Conservation (phyloP, 805 yeast species). For the Kodamaea restingae region DNA sequence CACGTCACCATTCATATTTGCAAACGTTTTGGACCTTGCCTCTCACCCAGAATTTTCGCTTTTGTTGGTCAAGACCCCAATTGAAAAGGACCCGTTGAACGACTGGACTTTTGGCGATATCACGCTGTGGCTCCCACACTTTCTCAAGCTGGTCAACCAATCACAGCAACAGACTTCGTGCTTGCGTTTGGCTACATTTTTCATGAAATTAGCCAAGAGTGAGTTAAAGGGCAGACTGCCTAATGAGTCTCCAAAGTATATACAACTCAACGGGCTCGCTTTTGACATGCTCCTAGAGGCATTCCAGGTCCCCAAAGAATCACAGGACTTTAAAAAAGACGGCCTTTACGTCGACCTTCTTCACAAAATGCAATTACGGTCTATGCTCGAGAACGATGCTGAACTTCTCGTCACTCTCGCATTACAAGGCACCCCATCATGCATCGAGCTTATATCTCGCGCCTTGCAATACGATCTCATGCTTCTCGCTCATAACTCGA, state of each 20-base stretch:
- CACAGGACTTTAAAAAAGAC: constrained; percentile 16
- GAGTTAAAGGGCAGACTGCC: no score
- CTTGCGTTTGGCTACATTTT: constrained; percentile 47
- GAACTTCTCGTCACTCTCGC: constrained; percentile 25
- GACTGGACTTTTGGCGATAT: constrained; percentile 28
- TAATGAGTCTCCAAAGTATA: neutral
- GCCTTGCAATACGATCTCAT: constrained; percentile 19
- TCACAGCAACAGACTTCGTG: constrained; percentile 52
- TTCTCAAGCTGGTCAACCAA: constrained; percentile 41
- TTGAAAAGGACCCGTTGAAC: neutral
- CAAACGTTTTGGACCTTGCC: constrained; percentile 56
- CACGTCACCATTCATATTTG: constrained; percentile 51
- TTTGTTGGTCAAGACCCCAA: constrained; percentile 6
- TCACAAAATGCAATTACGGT: constrained; percentile 45
- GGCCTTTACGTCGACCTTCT: constrained; percentile 34
- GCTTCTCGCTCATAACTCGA: constrained; percentile 24
- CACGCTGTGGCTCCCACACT: constrained; percentile 52
- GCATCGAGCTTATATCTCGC: constrained; percentile 11
- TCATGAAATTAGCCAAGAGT: constrained; percentile 25
- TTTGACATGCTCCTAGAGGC: constrained; percentile 15
- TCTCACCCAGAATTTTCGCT: constrained; percentile 47
- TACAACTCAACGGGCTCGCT: constrained; percentile 5
- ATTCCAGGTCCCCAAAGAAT: constrained; percentile 15
- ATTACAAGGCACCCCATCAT: constrained; percentile 4
- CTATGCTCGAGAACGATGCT: constrained; percentile 43